These are phyloP conservation scores for Microthyrium microscopicum DNA, from an alignment of 2,329 filamentous ascomycete species.

Conservation along the genomic window DNA sequence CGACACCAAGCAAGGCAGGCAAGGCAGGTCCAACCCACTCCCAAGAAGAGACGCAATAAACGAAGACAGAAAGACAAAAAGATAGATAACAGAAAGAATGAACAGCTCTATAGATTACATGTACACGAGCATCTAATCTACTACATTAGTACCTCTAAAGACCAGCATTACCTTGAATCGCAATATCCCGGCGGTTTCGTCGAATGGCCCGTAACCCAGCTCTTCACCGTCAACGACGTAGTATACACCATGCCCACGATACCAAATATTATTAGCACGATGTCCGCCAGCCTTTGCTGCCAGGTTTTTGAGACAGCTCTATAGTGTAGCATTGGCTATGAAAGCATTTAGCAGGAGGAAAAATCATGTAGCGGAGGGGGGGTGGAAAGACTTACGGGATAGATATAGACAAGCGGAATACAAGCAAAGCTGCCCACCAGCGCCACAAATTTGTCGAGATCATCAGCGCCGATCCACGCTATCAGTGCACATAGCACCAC, in stretches of 20 bases:
- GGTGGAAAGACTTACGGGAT: constrained; percentile 54
- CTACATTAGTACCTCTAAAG: too few species aligned
- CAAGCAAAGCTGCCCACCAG: constrained; percentile 96
- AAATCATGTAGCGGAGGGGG: constrained; percentile 1
- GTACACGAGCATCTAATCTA: too few species aligned
- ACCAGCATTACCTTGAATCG: constrained; percentile 21
- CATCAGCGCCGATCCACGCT: constrained; percentile 80
- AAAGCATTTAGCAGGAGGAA: constrained; percentile 21
- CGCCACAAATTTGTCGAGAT: constrained; percentile 94
- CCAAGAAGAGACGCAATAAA: too few species aligned
- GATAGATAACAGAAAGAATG: too few species aligned
- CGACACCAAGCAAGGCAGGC: too few species aligned
- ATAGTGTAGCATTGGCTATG: constrained; percentile 76
- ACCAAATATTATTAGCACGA: constrained; percentile 66
- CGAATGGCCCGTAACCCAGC: constrained; percentile 54
- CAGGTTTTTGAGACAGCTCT: constrained; percentile 56
- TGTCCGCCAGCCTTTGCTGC: constrained; percentile 53
- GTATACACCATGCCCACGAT: constrained; percentile 83
- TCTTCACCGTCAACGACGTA: constrained; percentile 68
- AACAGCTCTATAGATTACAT: too few species aligned
- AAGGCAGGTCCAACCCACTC: too few species aligned
- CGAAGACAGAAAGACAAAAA: too few species aligned
- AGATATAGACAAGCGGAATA: constrained; percentile 92
- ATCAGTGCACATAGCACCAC: constrained; percentile 74
- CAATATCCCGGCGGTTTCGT: constrained; percentile 45